A percentile compares a stretch with the other conserved stretches of the same genome.
Conservation (phyloP, 176 grass and related monocot genomes). For the bread wheat (Triticum aestivum) region IWGSC_CS_RefSeq_v2.1 NC_057795.1:595537853-595538352, state of each 20-base stretch:
- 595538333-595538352: slow-evolving; percentile 71
- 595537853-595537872: neutral
- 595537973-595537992: neutral
- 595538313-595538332: slow-evolving; percentile 79
- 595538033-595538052: neutral
- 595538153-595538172: slow-evolving; percentile 49
- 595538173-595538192: slow-evolving; percentile 88
- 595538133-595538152: neutral
- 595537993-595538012: neutral
- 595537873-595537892: neutral
- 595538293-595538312: slow-evolving; percentile 44
- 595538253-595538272: slow-evolving; percentile 54
- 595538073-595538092: neutral
- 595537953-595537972: neutral
- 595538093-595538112: neutral
- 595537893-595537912: neutral
- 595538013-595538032: neutral
- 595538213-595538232: slow-evolving; percentile 85
- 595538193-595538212: slow-evolving; percentile 84
- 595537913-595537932: neutral
- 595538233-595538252: slow-evolving; percentile 75
- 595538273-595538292: slow-evolving; percentile 61
- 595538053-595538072: neutral
- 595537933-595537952: neutral
- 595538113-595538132: neutral